A percentile compares a stretch with the other conserved stretches of the same genome.
phyloP scores from a whole-genome alignment of 495 filamentous ascomycete species.

The Penicillium cinerascens region DNA sequence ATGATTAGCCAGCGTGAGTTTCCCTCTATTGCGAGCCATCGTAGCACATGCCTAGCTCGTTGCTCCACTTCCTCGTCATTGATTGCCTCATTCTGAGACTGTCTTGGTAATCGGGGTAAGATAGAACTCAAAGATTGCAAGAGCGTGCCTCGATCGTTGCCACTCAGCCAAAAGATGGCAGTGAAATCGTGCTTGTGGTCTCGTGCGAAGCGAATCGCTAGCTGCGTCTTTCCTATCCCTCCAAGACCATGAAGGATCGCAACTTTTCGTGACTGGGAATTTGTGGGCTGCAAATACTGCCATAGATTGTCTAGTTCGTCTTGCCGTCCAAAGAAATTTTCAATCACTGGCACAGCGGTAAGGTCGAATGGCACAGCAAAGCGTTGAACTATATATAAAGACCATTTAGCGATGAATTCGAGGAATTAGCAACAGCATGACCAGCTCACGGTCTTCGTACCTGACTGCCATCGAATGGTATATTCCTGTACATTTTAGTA shows the following conservation, averaged over 20 bases:
- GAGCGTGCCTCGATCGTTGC: constrained; percentile 15
- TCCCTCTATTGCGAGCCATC: constrained; percentile 22
- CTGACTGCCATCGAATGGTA: constrained; percentile 3
- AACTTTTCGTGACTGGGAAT: constrained; percentile 18
- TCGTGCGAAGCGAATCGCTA: background rate
- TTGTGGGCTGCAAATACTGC: constrained; percentile 19
- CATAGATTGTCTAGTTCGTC: constrained; percentile 22
- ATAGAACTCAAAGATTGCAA: constrained; percentile 18
- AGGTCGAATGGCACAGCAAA: constrained; percentile 24
- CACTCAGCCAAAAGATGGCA: constrained; percentile 24
- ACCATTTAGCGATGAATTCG: constrained; percentile 3
- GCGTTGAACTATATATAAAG: constrained; percentile 7
- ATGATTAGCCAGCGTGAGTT: constrained; percentile 37
- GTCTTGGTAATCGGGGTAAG: constrained; percentile 11
- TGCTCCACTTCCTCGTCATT: constrained; percentile 7
- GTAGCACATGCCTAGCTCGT: constrained; percentile 12
- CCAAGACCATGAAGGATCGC: constrained; percentile 31
- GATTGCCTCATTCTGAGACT: background rate
- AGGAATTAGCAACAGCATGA: background rate
- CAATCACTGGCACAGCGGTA: constrained; percentile 17
- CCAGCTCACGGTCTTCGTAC: background rate
- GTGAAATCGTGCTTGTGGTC: constrained; percentile 15
- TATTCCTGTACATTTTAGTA: constrained; percentile 2
- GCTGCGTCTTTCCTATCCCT: too few species aligned
- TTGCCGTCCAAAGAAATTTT: constrained; percentile 27